phyloP scores from a whole-genome alignment of 2,329 filamentous ascomycete genomes.

The Penicillium vulpinum region DNA sequence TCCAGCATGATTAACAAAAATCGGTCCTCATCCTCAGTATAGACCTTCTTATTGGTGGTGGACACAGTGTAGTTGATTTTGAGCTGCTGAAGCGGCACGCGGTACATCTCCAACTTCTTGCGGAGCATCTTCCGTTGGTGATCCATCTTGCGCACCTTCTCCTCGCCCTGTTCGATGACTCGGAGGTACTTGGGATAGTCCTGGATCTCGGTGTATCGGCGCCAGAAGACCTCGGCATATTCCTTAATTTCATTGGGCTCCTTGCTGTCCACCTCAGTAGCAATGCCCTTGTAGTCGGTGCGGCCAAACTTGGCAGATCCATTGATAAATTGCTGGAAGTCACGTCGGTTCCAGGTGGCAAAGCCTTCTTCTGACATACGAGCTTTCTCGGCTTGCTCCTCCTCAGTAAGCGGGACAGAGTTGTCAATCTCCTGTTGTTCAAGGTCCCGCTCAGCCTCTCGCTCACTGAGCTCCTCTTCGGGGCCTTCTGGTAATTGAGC shows the following conservation, averaged over 20 bases:
- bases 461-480: constrained; percentile 81
- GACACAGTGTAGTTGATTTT: constrained; percentile 99
- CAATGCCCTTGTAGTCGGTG: constrained; percentile 78
- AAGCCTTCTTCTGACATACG: constrained; percentile 81
- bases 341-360: constrained; percentile 90
- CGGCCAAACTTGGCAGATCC: constrained; percentile 91
- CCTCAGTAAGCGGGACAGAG: constrained; percentile 81
- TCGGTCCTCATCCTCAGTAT: constrained; percentile 96
- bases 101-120: constrained; percentile 94
- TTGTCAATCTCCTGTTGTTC: constrained; percentile 94
- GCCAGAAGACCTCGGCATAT: constrained; percentile 96
- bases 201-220: constrained; percentile 83
- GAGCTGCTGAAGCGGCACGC: constrained; percentile 95
- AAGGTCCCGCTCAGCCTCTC: constrained; percentile 80
- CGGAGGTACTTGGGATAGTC: constrained; percentile 88
- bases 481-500: constrained; percentile 84
- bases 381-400: constrained; percentile 85
- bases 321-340: constrained; percentile 98
- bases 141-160: constrained; percentile 82
- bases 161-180: constrained; percentile 89
- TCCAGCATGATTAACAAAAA: constrained; percentile 94
- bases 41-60: constrained; percentile 99
- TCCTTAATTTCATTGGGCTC: constrained; percentile 78
- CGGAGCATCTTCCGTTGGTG: constrained; percentile 90
- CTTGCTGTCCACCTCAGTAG: constrained; percentile 90